Conservation (phyloP, 441 rosid genomes). For the Erysimum cheiri region DNA sequence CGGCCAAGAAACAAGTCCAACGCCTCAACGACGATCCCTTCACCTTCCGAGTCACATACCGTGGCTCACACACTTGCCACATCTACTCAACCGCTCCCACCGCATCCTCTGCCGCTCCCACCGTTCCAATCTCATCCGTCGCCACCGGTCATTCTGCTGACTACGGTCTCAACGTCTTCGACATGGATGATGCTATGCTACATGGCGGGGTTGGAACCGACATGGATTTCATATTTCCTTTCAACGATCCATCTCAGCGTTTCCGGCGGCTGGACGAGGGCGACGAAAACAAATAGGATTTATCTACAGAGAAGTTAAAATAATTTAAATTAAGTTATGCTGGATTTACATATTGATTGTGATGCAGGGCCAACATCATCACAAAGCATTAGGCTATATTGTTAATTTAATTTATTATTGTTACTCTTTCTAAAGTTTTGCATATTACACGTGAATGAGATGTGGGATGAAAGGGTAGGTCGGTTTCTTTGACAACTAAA, state of each 20-base stretch:
- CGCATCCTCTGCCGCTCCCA: conserved; percentile 21
- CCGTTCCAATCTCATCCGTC: conserved; percentile 17
- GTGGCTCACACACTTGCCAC: conserved; percentile 74
- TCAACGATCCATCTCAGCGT: conserved; percentile 25
- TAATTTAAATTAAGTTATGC: too few species aligned
- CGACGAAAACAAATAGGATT: conserved; percentile 43
- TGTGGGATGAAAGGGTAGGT: conserved; percentile 16
- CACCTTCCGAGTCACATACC: conserved; percentile 66
- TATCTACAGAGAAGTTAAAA: neutral
- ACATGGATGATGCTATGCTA: conserved; percentile 69
- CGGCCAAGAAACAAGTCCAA: conserved; percentile 89
- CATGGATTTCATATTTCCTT: conserved; percentile 64
- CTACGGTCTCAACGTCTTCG: conserved; percentile 47
- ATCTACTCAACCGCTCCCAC: conserved; percentile 52
- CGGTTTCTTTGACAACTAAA: neutral
- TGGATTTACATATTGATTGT: too few species aligned
- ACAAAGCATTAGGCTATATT: neutral
- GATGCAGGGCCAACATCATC: neutral
- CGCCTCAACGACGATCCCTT: conserved; percentile 65
- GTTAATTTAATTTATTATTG: conserved; percentile 13
- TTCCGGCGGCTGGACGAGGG: conserved; percentile 44
- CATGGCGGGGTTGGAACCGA: conserved; percentile 60
- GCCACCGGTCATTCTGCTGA: conserved; percentile 44
- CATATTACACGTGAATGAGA: conserved; percentile 13
- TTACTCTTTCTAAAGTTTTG: neutral